phyloP scores from a whole-genome alignment of 2,329 filamentous ascomycete species.

The Aspergillus sergii region DNA sequence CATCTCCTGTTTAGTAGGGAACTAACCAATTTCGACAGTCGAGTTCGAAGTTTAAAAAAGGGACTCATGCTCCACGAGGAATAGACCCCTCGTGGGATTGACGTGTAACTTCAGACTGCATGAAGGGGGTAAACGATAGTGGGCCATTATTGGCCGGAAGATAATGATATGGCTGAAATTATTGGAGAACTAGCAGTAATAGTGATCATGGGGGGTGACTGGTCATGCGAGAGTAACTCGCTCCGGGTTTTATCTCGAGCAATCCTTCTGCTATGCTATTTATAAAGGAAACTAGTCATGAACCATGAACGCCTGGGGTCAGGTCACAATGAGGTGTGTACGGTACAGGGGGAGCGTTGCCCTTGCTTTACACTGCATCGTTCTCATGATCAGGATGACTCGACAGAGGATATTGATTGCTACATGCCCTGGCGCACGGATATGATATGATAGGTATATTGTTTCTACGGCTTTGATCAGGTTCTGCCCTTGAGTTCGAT shows the following conservation, averaged over 20 bases:
- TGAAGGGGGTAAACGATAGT: background rate
- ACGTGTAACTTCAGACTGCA: background rate
- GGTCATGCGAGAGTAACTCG: background rate
- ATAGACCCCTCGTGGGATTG: conserved; percentile 1
- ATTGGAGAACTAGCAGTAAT: conserved; percentile 2
- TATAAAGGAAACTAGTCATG: conserved; percentile 6
- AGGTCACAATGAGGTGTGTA: background rate
- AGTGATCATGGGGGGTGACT: background rate
- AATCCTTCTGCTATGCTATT: background rate
- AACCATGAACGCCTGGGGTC: conserved; percentile 5
- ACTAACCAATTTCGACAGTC: background rate
- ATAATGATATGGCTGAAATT: conserved; percentile 2
- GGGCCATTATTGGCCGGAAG: background rate
- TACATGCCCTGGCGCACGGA: background rate
- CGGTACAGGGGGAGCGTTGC: background rate
- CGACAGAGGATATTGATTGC: background rate
- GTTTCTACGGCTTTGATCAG: background rate
- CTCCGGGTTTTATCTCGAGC: background rate
- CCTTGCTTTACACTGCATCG: background rate
- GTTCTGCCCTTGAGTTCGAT: background rate
- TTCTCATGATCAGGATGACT: background rate
- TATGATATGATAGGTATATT: conserved; percentile 3
- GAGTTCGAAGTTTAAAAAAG: background rate
- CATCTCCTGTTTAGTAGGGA: background rate
- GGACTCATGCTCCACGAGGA: background rate